These are phyloP conservation scores for Tricholoma hemisulphureum DNA, from an alignment of 768 basidiomycete genomes.

Conservation along the genomic window DNA sequence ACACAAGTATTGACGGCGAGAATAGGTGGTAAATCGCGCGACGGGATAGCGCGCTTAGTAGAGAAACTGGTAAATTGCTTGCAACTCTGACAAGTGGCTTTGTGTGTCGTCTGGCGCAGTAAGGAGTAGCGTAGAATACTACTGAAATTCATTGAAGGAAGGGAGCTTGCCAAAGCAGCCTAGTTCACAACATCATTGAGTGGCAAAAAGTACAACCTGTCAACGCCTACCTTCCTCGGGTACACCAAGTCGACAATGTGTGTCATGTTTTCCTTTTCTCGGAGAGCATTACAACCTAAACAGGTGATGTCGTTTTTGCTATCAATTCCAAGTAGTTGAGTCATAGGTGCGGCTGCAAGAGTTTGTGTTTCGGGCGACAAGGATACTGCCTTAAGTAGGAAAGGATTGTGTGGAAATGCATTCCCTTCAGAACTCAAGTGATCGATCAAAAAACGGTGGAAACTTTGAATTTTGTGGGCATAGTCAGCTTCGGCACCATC, in stretches of 20 bases:
- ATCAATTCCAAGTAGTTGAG: constrained; percentile 82
- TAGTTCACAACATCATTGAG: constrained; percentile 14
- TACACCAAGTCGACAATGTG: constrained; percentile 87
- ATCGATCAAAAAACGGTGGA: constrained; percentile 92
- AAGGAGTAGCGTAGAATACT: constrained; percentile 74
- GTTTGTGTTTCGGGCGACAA: constrained; percentile 13
- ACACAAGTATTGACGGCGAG: constrained; percentile 85
- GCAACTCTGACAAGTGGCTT: constrained; percentile 83
- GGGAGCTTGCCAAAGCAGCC: constrained; percentile 37
- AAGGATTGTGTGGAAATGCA: constrained; percentile 57
- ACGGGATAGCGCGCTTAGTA: constrained; percentile 63
- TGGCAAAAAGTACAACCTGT: background rate
- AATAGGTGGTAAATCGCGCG: constrained; percentile 73
- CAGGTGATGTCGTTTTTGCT: constrained; percentile 77
- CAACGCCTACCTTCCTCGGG: constrained; percentile 68
- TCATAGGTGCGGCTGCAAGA: constrained; percentile 68
- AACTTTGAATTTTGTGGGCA: constrained; percentile 86
- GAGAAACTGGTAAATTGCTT: constrained; percentile 74
- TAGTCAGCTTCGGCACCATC: constrained; percentile 76
- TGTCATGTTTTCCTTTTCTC: constrained; percentile 74
- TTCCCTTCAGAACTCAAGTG: constrained; percentile 77
- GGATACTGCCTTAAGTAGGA: constrained; percentile 38
- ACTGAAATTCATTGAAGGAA: constrained; percentile 51
- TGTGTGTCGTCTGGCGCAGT: constrained; percentile 78
- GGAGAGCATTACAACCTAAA: constrained; percentile 64